Percentiles rank a stretch among this genome's conserved stretches.
Evolutionary conservation across 2,329 filamentous ascomycete species (phyloP).

Genomic region (Cladobotryum mycophilum): DNA sequence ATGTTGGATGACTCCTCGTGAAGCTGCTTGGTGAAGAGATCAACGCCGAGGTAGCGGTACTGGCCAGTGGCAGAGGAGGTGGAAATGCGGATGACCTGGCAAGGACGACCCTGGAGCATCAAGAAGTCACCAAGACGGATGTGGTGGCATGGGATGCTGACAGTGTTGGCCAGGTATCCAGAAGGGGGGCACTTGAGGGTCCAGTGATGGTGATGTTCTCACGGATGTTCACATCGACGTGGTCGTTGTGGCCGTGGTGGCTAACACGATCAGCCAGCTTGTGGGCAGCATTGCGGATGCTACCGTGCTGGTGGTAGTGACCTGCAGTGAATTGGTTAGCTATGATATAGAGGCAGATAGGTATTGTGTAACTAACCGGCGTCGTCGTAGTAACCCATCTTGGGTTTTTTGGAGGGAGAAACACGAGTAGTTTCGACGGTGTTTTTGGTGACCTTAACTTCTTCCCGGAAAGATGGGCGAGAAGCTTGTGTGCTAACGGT

Average conservation of each 20-base stretch:
- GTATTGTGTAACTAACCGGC: slow-evolving; percentile 51
- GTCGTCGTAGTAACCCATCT: slow-evolving; percentile 63
- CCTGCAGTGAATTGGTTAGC: slow-evolving; percentile 37
- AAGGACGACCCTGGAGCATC: slow-evolving; percentile 97
- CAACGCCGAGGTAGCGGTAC: slow-evolving; percentile 99
- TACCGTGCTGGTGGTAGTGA: slow-evolving; percentile 56
- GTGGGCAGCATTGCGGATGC: slow-evolving; percentile 49
- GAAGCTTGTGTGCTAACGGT: slow-evolving; percentile 28
- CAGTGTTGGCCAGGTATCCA: slow-evolving; percentile 63
- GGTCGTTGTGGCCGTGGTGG: slow-evolving; percentile 43
- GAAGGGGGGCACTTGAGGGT: slow-evolving; percentile 37
- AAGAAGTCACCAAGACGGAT: slow-evolving; percentile 98
- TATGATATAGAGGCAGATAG: too few relatives aligned
- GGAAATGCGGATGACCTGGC: slow-evolving; percentile 99
- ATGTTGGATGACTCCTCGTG: slow-evolving; percentile 98
- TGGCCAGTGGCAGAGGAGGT: slow-evolving; percentile 96
- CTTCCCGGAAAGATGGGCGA: slow-evolving; percentile 45
- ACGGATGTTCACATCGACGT: slow-evolving; percentile 39
- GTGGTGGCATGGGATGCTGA: slow-evolving; percentile 99
- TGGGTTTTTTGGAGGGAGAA: slow-evolving; percentile 40
- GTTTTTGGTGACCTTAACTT: slow-evolving; percentile 57
- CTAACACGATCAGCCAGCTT: slow-evolving; percentile 52
- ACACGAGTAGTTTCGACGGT: slow-evolving; percentile 52
- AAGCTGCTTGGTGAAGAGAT: slow-evolving; percentile 99
- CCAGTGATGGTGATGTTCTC: slow-evolving; percentile 22